Evolutionary conservation across 2,329 filamentous ascomycete species (phyloP).

Genomic region (Endothia cerciana): DNA sequence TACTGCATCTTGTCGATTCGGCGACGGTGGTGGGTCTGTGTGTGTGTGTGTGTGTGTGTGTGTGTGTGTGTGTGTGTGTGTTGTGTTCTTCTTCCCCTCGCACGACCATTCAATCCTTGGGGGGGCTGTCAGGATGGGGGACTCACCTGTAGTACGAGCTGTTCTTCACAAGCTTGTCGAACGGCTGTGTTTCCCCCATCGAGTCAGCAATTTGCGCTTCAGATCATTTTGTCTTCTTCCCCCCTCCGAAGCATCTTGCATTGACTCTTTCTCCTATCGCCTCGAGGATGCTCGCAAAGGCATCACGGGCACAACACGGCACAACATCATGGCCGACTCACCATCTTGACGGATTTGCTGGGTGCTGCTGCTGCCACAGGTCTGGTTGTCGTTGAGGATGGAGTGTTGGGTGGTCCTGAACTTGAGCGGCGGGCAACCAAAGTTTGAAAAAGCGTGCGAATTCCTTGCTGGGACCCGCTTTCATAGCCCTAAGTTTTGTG

Average conservation of each 20-base stretch:
- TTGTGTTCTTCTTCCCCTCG: neutral
- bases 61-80: too few species aligned
- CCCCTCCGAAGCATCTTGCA: constrained; percentile 98
- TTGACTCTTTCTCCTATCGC: constrained; percentile 61
- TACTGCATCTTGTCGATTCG: neutral
- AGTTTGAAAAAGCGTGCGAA: constrained; percentile 12
- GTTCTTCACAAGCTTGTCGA: constrained; percentile 96
- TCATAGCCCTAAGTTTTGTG: constrained; percentile 8
- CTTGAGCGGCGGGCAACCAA: neutral
- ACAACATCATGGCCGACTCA: constrained; percentile 54
- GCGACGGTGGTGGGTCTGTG: neutral
- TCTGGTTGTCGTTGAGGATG: constrained; percentile 41
- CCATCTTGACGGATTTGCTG: constrained; percentile 67
- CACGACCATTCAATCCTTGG: neutral
- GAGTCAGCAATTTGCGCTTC: constrained; percentile 99
- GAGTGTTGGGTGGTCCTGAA: constrained; percentile 30
- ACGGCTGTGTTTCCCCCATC: constrained; percentile 69
- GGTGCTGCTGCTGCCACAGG: constrained; percentile 41
- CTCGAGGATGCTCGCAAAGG: constrained; percentile 9
- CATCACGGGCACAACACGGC: constrained; percentile 7
- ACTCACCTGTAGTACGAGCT: constrained; percentile 97
- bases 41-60: too few species aligned
- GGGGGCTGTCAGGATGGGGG: constrained; percentile 7
- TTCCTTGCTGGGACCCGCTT: constrained; percentile 7
- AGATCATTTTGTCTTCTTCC: constrained; percentile 58